Conservation (phyloP, 2,329 filamentous ascomycete genomes). For the Ceratocystis eucalypticola region DNA sequence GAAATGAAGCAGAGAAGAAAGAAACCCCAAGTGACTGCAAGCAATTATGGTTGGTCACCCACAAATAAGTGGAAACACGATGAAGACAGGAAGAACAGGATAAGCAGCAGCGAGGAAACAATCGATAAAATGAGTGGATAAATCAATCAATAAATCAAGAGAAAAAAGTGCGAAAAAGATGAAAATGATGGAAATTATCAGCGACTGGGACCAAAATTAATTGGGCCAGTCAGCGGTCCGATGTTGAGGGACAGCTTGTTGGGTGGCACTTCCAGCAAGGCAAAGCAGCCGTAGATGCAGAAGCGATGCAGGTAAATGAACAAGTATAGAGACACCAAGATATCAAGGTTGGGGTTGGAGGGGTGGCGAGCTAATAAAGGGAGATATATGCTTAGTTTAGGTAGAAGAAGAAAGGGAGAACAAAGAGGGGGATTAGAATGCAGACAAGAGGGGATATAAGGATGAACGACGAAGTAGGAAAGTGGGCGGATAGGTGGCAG, state of each 20-base stretch:
- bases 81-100: slow-evolving; percentile 3
- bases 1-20: slow-evolving; percentile 1
- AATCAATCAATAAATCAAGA: background rate
- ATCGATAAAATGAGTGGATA: background rate
- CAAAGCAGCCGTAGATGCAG: background rate
- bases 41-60: background rate
- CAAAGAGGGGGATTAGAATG: background rate
- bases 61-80: slow-evolving; percentile 9
- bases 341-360: background rate
- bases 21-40: background rate
- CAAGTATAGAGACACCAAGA: slow-evolving; percentile 1
- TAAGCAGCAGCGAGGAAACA: background rate
- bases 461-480: background rate
- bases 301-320: background rate
- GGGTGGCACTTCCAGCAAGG: background rate
- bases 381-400: background rate
- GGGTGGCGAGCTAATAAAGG: too few relatives aligned
- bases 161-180: background rate
- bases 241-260: slow-evolving; percentile 1
- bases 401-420: background rate
- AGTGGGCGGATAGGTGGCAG: slow-evolving; percentile 5
- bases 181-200: background rate
- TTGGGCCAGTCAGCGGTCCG: background rate
- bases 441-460: slow-evolving; percentile 5
- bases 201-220: background rate